Evolutionary conservation across 805 yeast species (phyloP).

Genomic region (Saccharomycopsis guyanensis): DNA sequence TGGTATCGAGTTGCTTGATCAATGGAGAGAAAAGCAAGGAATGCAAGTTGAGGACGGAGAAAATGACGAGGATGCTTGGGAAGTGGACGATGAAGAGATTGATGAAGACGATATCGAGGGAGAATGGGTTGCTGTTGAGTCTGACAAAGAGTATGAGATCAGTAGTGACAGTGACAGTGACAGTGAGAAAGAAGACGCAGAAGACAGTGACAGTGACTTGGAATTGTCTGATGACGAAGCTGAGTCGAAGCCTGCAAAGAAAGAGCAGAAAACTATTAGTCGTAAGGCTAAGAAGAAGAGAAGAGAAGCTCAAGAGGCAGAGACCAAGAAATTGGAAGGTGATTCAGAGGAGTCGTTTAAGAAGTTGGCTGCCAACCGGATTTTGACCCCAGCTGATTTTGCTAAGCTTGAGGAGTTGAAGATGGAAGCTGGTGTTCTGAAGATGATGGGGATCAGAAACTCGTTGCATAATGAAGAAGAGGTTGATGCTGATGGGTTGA

Average conservation of each 20-base stretch:
- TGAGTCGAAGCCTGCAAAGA: not conserved
- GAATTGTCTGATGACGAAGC: constrained; percentile 20
- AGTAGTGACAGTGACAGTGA: constrained; percentile 44
- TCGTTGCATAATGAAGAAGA: constrained; percentile 62
- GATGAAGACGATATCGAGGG: constrained; percentile 62
- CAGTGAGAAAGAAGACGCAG: constrained; percentile 31
- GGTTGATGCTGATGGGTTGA: constrained; percentile 70
- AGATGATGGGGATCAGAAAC: constrained; percentile 50
- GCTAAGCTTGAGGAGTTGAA: constrained; percentile 88
- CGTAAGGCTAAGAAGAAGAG: constrained; percentile 23
- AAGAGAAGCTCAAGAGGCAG: constrained; percentile 23
- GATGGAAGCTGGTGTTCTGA: constrained; percentile 78
- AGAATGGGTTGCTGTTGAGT: constrained; percentile 86
- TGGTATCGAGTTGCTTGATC: constrained; percentile 81
- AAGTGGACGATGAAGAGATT: constrained; percentile 41
- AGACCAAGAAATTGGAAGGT: constrained; percentile 31
- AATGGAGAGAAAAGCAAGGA: constrained; percentile 67
- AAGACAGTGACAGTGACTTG: constrained; percentile 34
- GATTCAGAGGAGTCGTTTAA: constrained; percentile 39
- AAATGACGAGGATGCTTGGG: constrained; percentile 58
- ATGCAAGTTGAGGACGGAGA: constrained; percentile 49
- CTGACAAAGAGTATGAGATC: constrained; percentile 66
- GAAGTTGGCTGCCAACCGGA: constrained; percentile 61
- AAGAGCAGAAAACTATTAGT: constrained; percentile 13
- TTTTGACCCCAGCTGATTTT: constrained; percentile 95